Evolutionary conservation across 148 eudicot genomes (phyloP).

Genomic region (Fagopyrum esculentum): DNA sequence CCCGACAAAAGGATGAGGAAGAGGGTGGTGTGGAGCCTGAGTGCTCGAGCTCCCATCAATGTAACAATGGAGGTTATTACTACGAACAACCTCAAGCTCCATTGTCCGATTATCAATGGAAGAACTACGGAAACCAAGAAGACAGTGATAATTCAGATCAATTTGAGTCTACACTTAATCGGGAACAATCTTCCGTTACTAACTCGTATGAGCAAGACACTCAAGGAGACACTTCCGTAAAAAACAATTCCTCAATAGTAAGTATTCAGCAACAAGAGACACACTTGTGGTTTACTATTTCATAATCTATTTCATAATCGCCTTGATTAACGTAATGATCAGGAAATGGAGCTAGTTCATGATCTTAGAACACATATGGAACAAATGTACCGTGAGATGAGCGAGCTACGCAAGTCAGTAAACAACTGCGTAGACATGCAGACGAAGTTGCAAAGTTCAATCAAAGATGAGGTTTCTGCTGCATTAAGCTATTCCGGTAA

Average conservation of each 20-base stretch:
- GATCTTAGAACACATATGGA: constrained; percentile 61
- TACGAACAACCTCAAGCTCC: constrained; percentile 23
- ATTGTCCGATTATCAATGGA: constrained; percentile 26
- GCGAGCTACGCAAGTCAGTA: constrained; percentile 51
- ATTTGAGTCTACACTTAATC: constrained; percentile 26
- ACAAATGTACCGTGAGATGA: constrained; percentile 59
- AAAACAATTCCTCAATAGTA: constrained; percentile 38
- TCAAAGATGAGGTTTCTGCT: constrained; percentile 31
- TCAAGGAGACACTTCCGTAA: constrained; percentile 19
- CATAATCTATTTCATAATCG: no score
- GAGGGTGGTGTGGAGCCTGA: constrained; percentile 20
- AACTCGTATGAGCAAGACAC: constrained; percentile 23
- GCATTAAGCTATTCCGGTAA: constrained; percentile 32
- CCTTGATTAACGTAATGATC: background rate
- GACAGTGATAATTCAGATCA: constrained; percentile 28
- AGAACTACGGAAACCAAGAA: constrained; percentile 29
- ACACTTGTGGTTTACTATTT: no score
- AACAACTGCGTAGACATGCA: constrained; percentile 61
- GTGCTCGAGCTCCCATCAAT: constrained; percentile 19
- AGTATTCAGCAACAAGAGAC: constrained; percentile 4
- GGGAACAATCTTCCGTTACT: constrained; percentile 16
- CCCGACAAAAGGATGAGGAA: background rate
- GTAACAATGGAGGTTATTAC: constrained; percentile 24
- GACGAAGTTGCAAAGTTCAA: constrained; percentile 28
- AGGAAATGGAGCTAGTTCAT: constrained; percentile 74